These are phyloP conservation scores for Symbiodinium natans DNA, from an alignment of 73 alveolate species.

Conservation along the genomic window DNA sequence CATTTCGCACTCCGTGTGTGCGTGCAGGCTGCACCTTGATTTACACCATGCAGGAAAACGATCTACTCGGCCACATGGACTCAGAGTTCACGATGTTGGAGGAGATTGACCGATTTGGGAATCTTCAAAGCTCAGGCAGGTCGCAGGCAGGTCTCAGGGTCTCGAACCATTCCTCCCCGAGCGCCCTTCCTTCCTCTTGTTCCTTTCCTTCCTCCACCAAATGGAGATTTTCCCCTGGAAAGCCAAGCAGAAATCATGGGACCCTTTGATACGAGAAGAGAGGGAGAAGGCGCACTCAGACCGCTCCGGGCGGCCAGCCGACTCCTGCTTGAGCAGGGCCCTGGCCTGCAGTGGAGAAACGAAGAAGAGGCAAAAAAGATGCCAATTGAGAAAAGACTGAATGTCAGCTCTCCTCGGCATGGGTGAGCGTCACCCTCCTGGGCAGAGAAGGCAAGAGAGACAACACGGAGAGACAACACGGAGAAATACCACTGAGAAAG, in stretches of 20 bases:
- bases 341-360: not conserved
- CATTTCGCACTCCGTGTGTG: too few species aligned
- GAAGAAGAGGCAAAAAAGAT: not conserved
- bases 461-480: not conserved
- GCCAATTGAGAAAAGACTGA: not conserved
- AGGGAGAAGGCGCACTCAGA: slow-evolving; percentile 21
- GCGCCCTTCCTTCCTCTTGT: too few species aligned
- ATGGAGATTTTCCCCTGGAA: not conserved
- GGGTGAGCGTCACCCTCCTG: slow-evolving; percentile 53
- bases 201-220: too few species aligned
- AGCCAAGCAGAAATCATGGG: not conserved
- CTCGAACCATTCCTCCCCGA: too few species aligned
- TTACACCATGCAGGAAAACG: too few species aligned
- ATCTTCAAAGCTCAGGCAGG: too few species aligned
- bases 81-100: too few species aligned
- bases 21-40: too few species aligned
- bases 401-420: slow-evolving; percentile 42
- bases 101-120: too few species aligned
- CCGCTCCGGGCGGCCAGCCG: slow-evolving; percentile 45
- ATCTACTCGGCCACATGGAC: too few species aligned
- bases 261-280: not conserved
- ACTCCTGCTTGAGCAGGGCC: slow-evolving; percentile 29
- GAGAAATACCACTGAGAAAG: not conserved
- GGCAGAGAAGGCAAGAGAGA: not conserved
- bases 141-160: too few species aligned